Evolutionary conservation across 495 filamentous ascomycete genomes (phyloP).

Genomic region (Lindgomyces ingoldianus): DNA sequence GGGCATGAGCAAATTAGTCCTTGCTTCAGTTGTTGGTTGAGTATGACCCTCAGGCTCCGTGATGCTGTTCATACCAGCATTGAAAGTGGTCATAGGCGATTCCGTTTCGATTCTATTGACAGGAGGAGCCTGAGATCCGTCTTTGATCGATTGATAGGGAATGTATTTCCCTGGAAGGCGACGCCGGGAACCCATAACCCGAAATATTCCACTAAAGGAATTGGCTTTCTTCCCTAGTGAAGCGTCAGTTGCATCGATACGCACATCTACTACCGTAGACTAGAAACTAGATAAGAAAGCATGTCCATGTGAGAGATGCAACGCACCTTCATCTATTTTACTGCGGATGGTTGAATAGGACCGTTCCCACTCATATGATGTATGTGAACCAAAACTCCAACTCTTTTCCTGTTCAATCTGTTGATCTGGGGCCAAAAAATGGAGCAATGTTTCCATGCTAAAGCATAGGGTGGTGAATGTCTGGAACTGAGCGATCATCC

Average conservation of each 20-base stretch:
- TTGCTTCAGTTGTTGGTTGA: too few relatives aligned
- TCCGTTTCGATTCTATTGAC: not conserved
- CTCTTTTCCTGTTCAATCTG: not conserved
- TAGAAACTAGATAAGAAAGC: not conserved
- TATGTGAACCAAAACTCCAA: not conserved
- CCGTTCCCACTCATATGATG: not conserved
- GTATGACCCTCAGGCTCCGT: not conserved
- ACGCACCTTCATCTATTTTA: not conserved
- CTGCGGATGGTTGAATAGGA: not conserved
- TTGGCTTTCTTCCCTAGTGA: not conserved
- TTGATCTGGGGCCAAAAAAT: not conserved
- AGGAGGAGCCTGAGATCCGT: not conserved
- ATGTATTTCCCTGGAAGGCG: not conserved
- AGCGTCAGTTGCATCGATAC: not conserved
- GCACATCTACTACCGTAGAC: not conserved
- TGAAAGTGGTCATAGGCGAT: not conserved
- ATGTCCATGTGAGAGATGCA: not conserved
- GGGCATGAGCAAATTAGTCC: not conserved
- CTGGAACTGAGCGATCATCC: constrained; percentile 16
- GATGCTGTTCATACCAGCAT: not conserved
- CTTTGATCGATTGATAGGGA: not conserved
- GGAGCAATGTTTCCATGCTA: not conserved
- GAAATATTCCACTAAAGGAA: not conserved
- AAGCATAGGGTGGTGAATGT: not conserved
- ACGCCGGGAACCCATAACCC: not conserved